Conservation (phyloP, 164 flowering plant species). For the Litsea cubeba region DNA sequence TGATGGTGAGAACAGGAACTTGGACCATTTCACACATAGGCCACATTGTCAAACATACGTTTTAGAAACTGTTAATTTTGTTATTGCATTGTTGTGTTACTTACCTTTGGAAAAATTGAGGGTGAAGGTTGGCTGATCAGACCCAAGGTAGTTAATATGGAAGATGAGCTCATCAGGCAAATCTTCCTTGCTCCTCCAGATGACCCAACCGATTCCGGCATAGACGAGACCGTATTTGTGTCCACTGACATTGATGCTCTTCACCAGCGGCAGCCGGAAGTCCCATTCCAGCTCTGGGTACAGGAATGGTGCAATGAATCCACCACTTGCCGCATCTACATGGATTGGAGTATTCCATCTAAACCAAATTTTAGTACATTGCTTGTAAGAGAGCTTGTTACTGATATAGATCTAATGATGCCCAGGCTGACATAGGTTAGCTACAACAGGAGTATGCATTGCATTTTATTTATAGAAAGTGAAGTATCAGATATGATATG, state of each 20-base stretch:
- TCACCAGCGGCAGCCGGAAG: conserved; percentile 19
- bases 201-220: conserved; percentile 23
- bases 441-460: not conserved
- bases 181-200: conserved; percentile 24
- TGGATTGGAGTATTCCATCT: conserved; percentile 28
- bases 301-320: conserved; percentile 22
- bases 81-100: not conserved
- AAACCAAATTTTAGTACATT: not conserved
- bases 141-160: conserved; percentile 28
- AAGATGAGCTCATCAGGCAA: conserved; percentile 26
- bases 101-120: conserved; percentile 31
- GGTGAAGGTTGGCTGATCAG: conserved; percentile 32
- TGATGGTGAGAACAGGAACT: not conserved
- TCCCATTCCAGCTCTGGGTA: conserved; percentile 25
- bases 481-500: no score
- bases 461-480: no score
- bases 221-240: conserved; percentile 25
- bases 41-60: not conserved
- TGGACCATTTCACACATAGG: not conserved
- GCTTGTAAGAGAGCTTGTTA: not conserved
- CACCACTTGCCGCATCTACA: conserved; percentile 29
- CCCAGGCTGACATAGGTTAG: not conserved
- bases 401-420: no score
- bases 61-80: not conserved
- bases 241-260: conserved; percentile 23